Base-by-base conservation (phyloP, 2,329 filamentous ascomycete genomes). In the Fusarium sp. region DNA sequence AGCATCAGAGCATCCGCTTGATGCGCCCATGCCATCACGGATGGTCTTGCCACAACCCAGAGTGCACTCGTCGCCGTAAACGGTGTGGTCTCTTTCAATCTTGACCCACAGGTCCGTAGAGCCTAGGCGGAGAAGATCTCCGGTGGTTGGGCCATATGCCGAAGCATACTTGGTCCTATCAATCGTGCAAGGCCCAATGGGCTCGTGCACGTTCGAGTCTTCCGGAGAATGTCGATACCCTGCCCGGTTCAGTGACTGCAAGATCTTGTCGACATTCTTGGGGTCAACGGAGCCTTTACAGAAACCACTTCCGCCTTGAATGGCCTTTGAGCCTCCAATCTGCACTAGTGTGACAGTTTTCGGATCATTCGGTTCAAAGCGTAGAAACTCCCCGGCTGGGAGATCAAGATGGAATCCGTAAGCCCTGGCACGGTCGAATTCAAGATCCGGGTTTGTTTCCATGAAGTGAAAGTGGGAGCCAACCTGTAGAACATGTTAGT, bases 401-500 rank as follows among this genome's bases (percentile, higher is more conserved):
- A 49, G 45, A 12, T 49, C 28, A 21, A 49, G 43, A 45, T 49
- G 45, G 2, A 21, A 49, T 26, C 45, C 45, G 14, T 49, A 49
- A 18, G 45, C 28, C 28, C 31, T 49, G 6, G 3, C 8, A 6
- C 45, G 45, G 13, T 49, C 45, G 6, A 49, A 49, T 14, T 49
- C 14, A 9, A 49, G 45, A 31, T 49, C 45, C 9, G 45, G 45
- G 9, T 49, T 49, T 3, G 45, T 49, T 23, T 49, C 45, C 45
- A 49, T 49, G 45, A 49, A 49, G 19, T 49, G 45, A 18, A 49
- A 49, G 45, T 49, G 45, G 14, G 45, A 49, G n/a, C 45, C 45
- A n/a, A 49, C 21, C 45, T 49, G 28, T 7, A 7, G 6, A 23
- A 3, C 3, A 7, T 21, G 45, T 49, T 21, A 31, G 19, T 34